A percentile compares a stretch with the other conserved stretches of the same genome.
Evolutionary conservation across 2,329 filamentous ascomycete species (phyloP).

Genomic region (Diaporthe sp.): DNA sequence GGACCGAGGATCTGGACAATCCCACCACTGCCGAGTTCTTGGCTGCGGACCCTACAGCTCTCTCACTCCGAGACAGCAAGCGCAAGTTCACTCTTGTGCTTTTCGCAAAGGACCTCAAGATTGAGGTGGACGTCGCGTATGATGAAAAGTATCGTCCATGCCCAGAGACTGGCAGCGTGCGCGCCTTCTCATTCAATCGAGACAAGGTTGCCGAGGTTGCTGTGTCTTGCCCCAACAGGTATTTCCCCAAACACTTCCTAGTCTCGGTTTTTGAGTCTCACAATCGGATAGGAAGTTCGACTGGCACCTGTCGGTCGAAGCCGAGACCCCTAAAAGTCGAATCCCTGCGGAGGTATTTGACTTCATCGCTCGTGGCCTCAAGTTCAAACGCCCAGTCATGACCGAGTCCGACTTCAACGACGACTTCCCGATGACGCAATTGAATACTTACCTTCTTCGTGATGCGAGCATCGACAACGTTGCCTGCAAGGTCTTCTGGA

Average conservation of each 20-base stretch:
- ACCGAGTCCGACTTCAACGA: background rate
- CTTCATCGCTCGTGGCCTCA: constrained; percentile 43
- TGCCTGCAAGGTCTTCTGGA: constrained; percentile 50
- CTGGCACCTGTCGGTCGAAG: constrained; percentile 52
- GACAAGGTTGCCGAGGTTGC: constrained; percentile 43
- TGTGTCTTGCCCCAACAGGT: constrained; percentile 51
- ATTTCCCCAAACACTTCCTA: constrained; percentile 30
- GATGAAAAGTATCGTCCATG: background rate
- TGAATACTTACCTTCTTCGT: background rate
- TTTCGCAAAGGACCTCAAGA: constrained; percentile 39
- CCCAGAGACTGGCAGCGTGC: background rate
- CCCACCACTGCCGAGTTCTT: background rate
- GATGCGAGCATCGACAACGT: constrained; percentile 45
- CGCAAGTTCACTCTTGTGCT: constrained; percentile 38
- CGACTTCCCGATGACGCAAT: constrained; percentile 11
- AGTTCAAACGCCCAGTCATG: constrained; percentile 40
- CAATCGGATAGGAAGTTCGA: constrained; percentile 48
- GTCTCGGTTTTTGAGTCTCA: constrained; percentile 37
- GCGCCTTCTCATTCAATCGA: constrained; percentile 34
- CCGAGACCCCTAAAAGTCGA: constrained; percentile 42
- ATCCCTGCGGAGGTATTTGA: constrained; percentile 42
- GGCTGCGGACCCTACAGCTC: background rate
- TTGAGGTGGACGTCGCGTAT: constrained; percentile 41
- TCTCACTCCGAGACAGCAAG: constrained; percentile 34
- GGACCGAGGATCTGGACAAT: constrained; percentile 18